Evolutionary conservation across 768 basidiomycete species (phyloP), one percentile per base, ranked within the genome.

Genomic region (Hygrophoropsis aurantiaca): DNA sequence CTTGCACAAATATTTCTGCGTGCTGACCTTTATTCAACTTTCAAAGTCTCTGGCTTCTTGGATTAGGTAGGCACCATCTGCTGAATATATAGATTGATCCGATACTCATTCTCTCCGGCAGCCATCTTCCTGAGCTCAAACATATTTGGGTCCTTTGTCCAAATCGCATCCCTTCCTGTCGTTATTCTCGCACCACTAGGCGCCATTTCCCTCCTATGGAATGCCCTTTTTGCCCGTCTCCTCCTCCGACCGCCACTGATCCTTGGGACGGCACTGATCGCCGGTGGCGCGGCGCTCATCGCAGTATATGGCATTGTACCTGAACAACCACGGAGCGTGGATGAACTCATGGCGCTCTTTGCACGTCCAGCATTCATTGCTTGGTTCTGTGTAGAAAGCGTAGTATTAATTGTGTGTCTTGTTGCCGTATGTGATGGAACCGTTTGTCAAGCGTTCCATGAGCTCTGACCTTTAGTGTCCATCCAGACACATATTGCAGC

Each of bases 181-280:
- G 93, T 95, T 50, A 90, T 97, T 47, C 85, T 97, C 42, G 94
- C 93, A 0, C 94, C 94, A 0, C 77, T 97, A 4, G 94, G 94
- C 10, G 94, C 93, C 0, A 88, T 94, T 24, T 92, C 89, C 2
- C 79, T 97, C 23, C 79, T 97, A 23, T 95, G 89, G 89, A 97
- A 97, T 63, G 93, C 93, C 4, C 80, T 95, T 58, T 94, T 95
- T 60, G 92, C 93, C 13, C 78, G 83, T 24, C 58, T 94, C 33
- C 76, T 95, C 33, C 78, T 95, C 11, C 90, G 89, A 10, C 78
- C 78, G 2, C 88, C 84, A 74, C 88, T 93, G 80, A 70, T 90
- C 37, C 67, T 90, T n/a, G 93, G 90, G 42, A 95, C 93, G 2
- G 67, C 88, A 35, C 74, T 94, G 61, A 93, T 97, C 52, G 89